Percentiles rank a stretch among this genome's conserved stretches.
Evolutionary conservation across 2,329 filamentous ascomycete species (phyloP).

Genomic region (Phialocephala subalpina): DNA sequence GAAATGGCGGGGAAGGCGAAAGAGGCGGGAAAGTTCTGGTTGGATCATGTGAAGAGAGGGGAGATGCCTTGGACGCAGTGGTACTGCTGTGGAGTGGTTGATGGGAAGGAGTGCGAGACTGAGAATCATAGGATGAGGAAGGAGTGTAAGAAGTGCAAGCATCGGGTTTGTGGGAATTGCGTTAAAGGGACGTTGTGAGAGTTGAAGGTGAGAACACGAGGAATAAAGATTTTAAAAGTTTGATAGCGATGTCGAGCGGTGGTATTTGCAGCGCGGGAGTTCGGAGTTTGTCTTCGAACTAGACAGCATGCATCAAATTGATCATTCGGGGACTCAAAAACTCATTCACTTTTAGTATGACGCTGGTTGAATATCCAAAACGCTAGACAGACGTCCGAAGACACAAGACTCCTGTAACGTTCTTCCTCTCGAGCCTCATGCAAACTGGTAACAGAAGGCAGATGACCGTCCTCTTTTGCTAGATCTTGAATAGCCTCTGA

Average conservation of each 20-base stretch:
- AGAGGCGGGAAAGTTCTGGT: slow-evolving; percentile 13
- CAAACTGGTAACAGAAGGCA: too few relatives aligned
- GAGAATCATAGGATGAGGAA: slow-evolving; percentile 31
- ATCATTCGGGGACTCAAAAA: too few relatives aligned
- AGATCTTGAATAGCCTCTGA: too few relatives aligned
- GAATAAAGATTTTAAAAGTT: neutral
- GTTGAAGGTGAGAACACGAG: neutral
- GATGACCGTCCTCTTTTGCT: too few relatives aligned
- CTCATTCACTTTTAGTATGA: too few relatives aligned
- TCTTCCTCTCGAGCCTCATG: too few relatives aligned
- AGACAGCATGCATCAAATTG: too few relatives aligned
- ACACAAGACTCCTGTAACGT: too few relatives aligned
- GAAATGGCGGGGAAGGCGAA: neutral
- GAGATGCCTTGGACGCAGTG: slow-evolving; percentile 35
- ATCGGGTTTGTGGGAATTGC: slow-evolving; percentile 32
- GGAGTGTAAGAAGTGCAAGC: slow-evolving; percentile 31
- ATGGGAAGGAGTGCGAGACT: slow-evolving; percentile 30
- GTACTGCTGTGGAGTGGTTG: slow-evolving; percentile 30
- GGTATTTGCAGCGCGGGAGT: neutral
- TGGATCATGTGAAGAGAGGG: slow-evolving; percentile 30
- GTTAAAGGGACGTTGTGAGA: slow-evolving; percentile 22
- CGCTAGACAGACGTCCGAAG: too few relatives aligned
- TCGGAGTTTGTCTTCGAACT: too few relatives aligned
- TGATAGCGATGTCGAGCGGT: neutral
- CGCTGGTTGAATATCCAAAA: too few relatives aligned